Evolutionary conservation across 495 filamentous ascomycete species (phyloP).

Genomic region (Platismatia glauca): DNA sequence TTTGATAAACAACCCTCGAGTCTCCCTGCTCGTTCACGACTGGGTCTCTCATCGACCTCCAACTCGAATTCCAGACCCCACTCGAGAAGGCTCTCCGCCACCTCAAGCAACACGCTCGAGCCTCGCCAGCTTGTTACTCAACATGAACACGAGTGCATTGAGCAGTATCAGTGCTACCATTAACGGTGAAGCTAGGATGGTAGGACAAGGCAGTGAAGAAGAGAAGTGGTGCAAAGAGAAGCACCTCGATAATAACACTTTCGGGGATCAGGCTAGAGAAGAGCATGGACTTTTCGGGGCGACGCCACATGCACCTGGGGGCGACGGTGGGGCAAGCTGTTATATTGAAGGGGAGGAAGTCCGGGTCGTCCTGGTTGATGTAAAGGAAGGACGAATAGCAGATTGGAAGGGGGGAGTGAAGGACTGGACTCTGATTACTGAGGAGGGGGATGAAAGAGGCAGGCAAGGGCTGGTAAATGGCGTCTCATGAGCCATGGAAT

Average conservation of each 20-base stretch:
- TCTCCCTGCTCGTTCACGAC: constrained; percentile 93
- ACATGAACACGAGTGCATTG: constrained; percentile 79
- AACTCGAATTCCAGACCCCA: constrained; percentile 51
- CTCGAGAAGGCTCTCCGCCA: constrained; percentile 52
- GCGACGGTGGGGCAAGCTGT: constrained; percentile 45
- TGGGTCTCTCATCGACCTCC: constrained; percentile 94
- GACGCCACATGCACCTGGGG: constrained; percentile 34
- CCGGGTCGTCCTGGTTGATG: constrained; percentile 63
- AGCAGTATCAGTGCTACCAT: constrained; percentile 91
- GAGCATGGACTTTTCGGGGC: constrained; percentile 41
- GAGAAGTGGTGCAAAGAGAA: constrained; percentile 69
- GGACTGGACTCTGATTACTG: constrained; percentile 54
- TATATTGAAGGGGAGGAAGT: constrained; percentile 64
- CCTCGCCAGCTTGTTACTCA: constrained; percentile 72
- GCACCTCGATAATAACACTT: constrained; percentile 90
- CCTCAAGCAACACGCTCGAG: constrained; percentile 56
- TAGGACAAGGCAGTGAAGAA: constrained; percentile 63
- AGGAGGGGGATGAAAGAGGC: constrained; percentile 27
- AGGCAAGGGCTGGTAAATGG: constrained; percentile 35
- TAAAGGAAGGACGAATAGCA: constrained; percentile 64
- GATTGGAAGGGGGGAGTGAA: constrained; percentile 74
- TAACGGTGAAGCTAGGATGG: constrained; percentile 68
- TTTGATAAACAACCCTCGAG: constrained; percentile 76
- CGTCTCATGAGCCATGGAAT: constrained; percentile 9
- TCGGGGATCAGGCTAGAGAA: constrained; percentile 44